phyloP scores from a whole-genome alignment of 2,329 filamentous ascomycete species.

The Trichoderma oligosporum region DNA sequence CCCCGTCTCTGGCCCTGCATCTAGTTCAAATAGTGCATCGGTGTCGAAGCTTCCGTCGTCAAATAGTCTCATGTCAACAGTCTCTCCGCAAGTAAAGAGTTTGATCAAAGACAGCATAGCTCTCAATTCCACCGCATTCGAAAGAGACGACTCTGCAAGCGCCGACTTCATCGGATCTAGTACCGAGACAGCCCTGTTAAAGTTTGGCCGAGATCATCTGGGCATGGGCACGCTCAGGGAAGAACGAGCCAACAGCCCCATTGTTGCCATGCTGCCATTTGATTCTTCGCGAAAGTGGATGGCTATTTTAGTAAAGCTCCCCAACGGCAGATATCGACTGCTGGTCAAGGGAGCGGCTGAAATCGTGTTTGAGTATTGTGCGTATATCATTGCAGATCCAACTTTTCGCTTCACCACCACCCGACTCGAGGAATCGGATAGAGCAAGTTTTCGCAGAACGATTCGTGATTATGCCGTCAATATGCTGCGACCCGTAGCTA shows the following conservation, averaged over 20 bases:
- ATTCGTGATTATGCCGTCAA: conserved; percentile 57
- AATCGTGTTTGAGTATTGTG: conserved; percentile 47
- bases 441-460: conserved; percentile 31
- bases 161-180: conserved; percentile 50
- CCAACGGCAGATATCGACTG: conserved; percentile 45
- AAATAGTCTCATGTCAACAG: conserved; percentile 28
- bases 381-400: conserved; percentile 44
- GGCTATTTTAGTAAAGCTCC: conserved; percentile 50
- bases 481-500: conserved; percentile 70
- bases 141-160: conserved; percentile 39
- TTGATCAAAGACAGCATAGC: conserved; percentile 41
- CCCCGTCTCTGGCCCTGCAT: conserved; percentile 17
- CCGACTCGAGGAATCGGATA: conserved; percentile 32
- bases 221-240: conserved; percentile 44
- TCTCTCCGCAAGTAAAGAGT: conserved; percentile 34
- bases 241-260: conserved; percentile 44
- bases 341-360: conserved; percentile 57
- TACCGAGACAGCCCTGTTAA: conserved; percentile 52
- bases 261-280: conserved; percentile 50
- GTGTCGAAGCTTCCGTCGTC: conserved; percentile 30
- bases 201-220: conserved; percentile 48
- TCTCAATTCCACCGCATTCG: conserved; percentile 53
- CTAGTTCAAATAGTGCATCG: not conserved
- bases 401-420: conserved; percentile 30
- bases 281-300: conserved; percentile 55